Evolutionary conservation across 2,329 filamentous ascomycete genomes (phyloP), one percentile per base, ranked within the genome.

Genomic region (Ploettnerulaceae sp.): DNA sequence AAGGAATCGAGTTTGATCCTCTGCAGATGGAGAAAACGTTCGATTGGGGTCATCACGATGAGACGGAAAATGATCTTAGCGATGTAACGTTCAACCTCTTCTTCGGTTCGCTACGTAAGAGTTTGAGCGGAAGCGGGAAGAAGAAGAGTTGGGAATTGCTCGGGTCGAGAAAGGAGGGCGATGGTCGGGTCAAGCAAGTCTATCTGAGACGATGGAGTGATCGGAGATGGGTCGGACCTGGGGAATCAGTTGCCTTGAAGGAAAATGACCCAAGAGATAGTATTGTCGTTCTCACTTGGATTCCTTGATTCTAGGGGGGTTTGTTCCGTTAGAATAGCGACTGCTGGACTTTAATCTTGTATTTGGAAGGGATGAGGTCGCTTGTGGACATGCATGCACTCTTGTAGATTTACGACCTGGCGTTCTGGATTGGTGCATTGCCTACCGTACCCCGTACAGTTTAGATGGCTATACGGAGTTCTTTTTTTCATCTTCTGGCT

Each of bases 141-240:
- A 77, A 77, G 64, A 69, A 71, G 33, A 67, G 69, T 25, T 77
- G 73, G 73, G 72, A 77, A 34, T 59, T 79, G 5, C 66, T 76
- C 42, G 74, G 78, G 47, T 70, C 73, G 0, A 66, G 63, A 2
- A 58, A 72, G 15, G 70, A 71, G 32, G 64, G 68, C 0, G 72
- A 76, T 52, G 73, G 73, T 7, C 72, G 68, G 1, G 70, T 80
- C 4, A 69, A 68, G 39, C 76, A 80, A 59, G 67, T 75, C 2
- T 81, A 77, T 53, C 68, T 74, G 6, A 70, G 75, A 40, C 71
- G 71, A 54, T 69, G 69, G 37, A 68, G 72, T 15, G 77, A 81
- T 58, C 67, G 67, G 57, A 67, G 76, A 49, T 81, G 76, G 76
- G 67, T 71, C 8, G 46, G 11, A 3, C 31, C 49, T 7, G 50